A percentile compares a stretch with the other conserved stretches of the same genome.
phyloP scores from a whole-genome alignment of 2,329 filamentous ascomycete species.

The Claviceps maximensis region DNA sequence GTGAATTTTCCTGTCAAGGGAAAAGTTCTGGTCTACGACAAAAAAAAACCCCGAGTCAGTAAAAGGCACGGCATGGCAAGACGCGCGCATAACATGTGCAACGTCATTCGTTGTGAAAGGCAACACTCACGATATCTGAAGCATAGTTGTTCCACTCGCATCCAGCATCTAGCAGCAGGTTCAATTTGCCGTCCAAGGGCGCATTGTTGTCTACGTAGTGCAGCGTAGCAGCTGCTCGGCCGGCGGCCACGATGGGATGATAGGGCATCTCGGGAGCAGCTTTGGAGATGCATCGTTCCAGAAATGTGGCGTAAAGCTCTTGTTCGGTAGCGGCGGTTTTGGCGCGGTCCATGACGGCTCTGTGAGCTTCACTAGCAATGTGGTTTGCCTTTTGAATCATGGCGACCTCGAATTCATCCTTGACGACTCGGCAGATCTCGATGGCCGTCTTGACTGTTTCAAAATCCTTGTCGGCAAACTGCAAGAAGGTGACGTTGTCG shows the following conservation, averaged over 20 bases:
- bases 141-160: conserved; percentile 64
- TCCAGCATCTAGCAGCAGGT: conserved; percentile 75
- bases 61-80: not conserved
- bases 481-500: conserved; percentile 55
- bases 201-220: conserved; percentile 78
- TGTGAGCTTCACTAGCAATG: conserved; percentile 55
- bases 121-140: conserved; percentile 42
- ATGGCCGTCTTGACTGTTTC: conserved; percentile 46
- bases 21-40: conserved; percentile 62
- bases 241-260: conserved; percentile 70
- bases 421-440: conserved; percentile 54
- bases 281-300: conserved; percentile 60
- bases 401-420: conserved; percentile 62
- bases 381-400: conserved; percentile 60
- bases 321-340: conserved; percentile 59
- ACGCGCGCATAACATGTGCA: not conserved
- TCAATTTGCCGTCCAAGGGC: conserved; percentile 55
- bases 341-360: conserved; percentile 46
- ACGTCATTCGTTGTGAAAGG: not conserved
- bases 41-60: too few relatives aligned
- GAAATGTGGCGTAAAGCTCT: conserved; percentile 70
- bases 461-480: conserved; percentile 52
- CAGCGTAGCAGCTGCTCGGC: conserved; percentile 67
- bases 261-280: conserved; percentile 79
- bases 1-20: conserved; percentile 64